Evolutionary conservation across 495 filamentous ascomycete species (phyloP).

Genomic region (Hamigera avellanea): DNA sequence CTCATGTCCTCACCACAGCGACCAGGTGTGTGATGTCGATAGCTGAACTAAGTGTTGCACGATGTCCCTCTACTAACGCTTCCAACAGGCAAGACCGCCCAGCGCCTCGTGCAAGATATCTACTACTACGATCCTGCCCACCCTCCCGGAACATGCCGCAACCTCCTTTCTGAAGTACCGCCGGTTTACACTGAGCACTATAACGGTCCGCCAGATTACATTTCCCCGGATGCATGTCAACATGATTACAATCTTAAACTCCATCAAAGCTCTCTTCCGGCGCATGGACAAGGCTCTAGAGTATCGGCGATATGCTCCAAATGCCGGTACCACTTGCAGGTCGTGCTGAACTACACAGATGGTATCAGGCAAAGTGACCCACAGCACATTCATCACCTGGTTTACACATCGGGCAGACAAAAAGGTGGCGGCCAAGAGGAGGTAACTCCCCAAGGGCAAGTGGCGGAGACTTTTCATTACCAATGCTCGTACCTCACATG

Average conservation of each 20-base stretch:
- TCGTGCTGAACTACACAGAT: constrained; percentile 33
- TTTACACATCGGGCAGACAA: constrained; percentile 27
- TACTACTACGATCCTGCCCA: constrained; percentile 42
- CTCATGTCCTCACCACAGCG: constrained; percentile 24
- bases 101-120: constrained; percentile 48
- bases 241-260: constrained; percentile 44
- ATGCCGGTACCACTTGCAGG: constrained; percentile 44
- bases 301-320: constrained; percentile 43
- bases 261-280: constrained; percentile 37
- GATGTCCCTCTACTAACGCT: constrained; percentile 4
- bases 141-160: constrained; percentile 32
- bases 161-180: constrained; percentile 42
- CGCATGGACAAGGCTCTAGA: constrained; percentile 27
- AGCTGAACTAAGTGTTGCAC: not conserved
- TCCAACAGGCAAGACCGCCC: constrained; percentile 49
- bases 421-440: constrained; percentile 15
- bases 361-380: constrained; percentile 6
- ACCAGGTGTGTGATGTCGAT: constrained; percentile 18
- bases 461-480: constrained; percentile 36
- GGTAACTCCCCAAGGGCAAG: constrained; percentile 21
- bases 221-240: constrained; percentile 36
- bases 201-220: constrained; percentile 17
- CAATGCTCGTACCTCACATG: constrained; percentile 50
- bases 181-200: constrained; percentile 25
- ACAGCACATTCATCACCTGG: constrained; percentile 36